Evolutionary conservation across 2,329 filamentous ascomycete species (phyloP).

Genomic region (Basipetospora chlamydospora): DNA sequence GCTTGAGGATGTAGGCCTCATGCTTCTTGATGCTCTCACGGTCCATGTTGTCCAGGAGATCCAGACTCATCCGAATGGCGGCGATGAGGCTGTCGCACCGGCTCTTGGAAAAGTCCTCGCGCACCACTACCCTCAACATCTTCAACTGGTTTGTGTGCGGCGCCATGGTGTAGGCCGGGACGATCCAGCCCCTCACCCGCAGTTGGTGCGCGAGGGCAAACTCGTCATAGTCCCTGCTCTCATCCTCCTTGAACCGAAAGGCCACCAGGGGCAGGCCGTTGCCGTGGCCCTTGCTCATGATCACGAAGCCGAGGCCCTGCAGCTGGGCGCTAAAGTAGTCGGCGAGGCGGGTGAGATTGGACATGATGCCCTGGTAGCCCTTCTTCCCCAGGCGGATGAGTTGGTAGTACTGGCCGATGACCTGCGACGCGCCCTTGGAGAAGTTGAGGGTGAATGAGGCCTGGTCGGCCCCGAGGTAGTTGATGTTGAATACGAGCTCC

Average conservation of each 20-base stretch:
- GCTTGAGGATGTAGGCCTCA: slow-evolving; percentile 46
- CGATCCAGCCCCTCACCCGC: slow-evolving; percentile 78
- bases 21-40: slow-evolving; percentile 54
- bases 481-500: slow-evolving; percentile 97
- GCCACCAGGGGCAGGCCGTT: slow-evolving; percentile 78
- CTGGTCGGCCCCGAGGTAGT: slow-evolving; percentile 92
- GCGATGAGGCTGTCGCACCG: slow-evolving; percentile 65
- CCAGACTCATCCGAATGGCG: slow-evolving; percentile 66
- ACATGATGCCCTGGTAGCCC: slow-evolving; percentile 87
- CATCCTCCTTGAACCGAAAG: slow-evolving; percentile 55
- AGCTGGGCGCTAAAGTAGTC: slow-evolving; percentile 72
- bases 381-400: slow-evolving; percentile 87
- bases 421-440: slow-evolving; percentile 84
- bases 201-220: slow-evolving; percentile 74
- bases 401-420: slow-evolving; percentile 96
- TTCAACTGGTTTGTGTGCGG: slow-evolving; percentile 72
- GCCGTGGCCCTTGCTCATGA: slow-evolving; percentile 71
- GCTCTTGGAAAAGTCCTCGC: slow-evolving; percentile 77
- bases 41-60: slow-evolving; percentile 61
- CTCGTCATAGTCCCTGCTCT: slow-evolving; percentile 51
- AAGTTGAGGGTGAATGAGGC: slow-evolving; percentile 96
- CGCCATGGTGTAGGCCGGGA: slow-evolving; percentile 95
- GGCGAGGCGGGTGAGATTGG: slow-evolving; percentile 76
- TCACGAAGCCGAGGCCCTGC: slow-evolving; percentile 62
- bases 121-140: slow-evolving; percentile 82